A percentile compares a stretch with the other conserved stretches of the same genome.
Evolutionary conservation across 2,329 filamentous ascomycete genomes (phyloP).

Genomic region (Colletotrichum shisoi): DNA sequence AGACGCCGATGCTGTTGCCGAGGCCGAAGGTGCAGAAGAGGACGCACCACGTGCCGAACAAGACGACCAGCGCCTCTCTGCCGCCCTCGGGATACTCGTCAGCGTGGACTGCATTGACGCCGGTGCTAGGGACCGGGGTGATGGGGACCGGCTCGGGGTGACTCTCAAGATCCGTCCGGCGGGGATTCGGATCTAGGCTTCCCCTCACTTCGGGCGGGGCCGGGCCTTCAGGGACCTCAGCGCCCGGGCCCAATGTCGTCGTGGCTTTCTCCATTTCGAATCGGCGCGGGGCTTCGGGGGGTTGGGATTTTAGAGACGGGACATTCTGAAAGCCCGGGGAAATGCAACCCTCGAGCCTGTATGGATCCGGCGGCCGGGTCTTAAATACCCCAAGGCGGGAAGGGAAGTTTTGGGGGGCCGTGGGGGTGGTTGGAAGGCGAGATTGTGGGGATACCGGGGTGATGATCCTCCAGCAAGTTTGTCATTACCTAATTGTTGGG

Average conservation of each 20-base stretch:
- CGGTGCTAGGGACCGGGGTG: background rate
- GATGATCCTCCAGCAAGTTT: conserved; percentile 10
- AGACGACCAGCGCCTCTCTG: conserved; percentile 63
- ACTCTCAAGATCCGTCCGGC: conserved; percentile 31
- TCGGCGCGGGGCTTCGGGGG: background rate
- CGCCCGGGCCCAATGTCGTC: background rate
- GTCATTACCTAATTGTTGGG: conserved; percentile 31
- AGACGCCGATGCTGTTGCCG: conserved; percentile 60
- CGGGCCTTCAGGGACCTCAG: background rate
- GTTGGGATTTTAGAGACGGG: background rate
- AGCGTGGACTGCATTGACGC: conserved; percentile 44
- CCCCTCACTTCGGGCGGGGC: background rate
- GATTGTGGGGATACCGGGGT: conserved; percentile 17
- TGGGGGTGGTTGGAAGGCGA: background rate
- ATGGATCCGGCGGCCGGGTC: background rate
- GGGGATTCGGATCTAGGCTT: background rate
- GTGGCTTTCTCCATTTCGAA: conserved; percentile 18
- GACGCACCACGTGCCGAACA: conserved; percentile 56
- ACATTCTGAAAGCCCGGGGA: background rate
- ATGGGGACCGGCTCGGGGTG: conserved; percentile 8
- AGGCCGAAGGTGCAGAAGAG: conserved; percentile 57
- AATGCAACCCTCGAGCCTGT: background rate
- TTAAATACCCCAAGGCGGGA: conserved; percentile 14
- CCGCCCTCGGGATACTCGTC: conserved; percentile 65
- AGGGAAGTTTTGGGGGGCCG: conserved; percentile 9